Base-by-base conservation (phyloP, 1,284 basidiomycete species). In the Ceratobasidium sp. region DNA sequence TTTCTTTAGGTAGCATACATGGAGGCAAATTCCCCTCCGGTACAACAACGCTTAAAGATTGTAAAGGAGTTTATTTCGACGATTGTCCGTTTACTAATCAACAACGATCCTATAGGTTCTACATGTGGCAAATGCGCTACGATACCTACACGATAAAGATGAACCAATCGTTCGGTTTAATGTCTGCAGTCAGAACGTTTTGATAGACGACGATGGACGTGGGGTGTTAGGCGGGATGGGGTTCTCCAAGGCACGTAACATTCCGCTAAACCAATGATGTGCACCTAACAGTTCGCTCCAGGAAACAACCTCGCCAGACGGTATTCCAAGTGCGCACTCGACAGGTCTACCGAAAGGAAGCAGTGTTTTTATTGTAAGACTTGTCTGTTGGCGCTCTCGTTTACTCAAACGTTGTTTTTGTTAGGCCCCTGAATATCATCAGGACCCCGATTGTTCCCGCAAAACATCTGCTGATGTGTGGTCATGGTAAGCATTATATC, bases 401-500 rank as follows among this genome's bases (percentile, higher is more conserved):
- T 38, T n/a, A 1, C 23, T 13, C 30, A 26, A 28, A 49, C 18
- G 23, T 47, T 47, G 6, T 7, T 18, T n/a, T n/a, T n/a, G n/a
- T 5, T 32, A 63, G 61, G 61, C 61, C 11, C 61, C 61, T 3
- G 61, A 63, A 32, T 32, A 49, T 21, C 30, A 49, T 14, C n/a
- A 9, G 11, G 21, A 7, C 11, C 7, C 59, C n/a, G n/a, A n/a
- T n/a, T n/a, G n/a, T n/a, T n/a, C n/a, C n/a, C n/a, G n/a, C n/a
- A 63, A 38, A 30, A 28, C 61, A 21, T 49, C 44, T 32, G 46
- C 30, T 2, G 69, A 71, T 30, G 55, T 71, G 1, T 71, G 69
- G 69, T 43, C 43, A 14, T 71, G 69, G 61, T 63, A 21, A 11
- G 61, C 18, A 16, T 13, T 23, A 9, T 11, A 49, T 26, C 1